These are phyloP conservation scores for Carex littledalei DNA, from an alignment of 176 grass and related monocot species.

Conservation along the genomic window DNA sequence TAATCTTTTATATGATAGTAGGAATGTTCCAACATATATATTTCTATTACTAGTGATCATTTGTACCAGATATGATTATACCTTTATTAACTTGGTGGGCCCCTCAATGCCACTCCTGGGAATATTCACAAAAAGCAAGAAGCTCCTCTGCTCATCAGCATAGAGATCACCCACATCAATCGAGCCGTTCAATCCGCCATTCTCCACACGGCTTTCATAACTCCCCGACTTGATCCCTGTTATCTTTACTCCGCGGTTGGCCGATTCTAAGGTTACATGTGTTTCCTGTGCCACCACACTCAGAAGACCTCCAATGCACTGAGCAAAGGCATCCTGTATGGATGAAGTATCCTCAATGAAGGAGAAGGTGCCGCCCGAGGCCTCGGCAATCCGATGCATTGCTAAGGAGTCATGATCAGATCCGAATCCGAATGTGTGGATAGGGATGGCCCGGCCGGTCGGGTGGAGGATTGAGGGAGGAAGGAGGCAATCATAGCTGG, in stretches of 20 bases:
- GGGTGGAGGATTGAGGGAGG: conserved; percentile 25
- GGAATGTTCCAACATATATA: neutral
- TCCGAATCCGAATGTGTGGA: conserved; percentile 80
- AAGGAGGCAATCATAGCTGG: conserved; percentile 44
- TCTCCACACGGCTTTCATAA: conserved; percentile 41
- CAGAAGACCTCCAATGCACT: conserved; percentile 69
- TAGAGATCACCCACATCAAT: conserved; percentile 43
- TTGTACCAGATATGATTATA: neutral
- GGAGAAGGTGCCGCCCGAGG: conserved; percentile 63
- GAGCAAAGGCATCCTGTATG: conserved; percentile 72
- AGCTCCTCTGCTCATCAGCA: conserved; percentile 59
- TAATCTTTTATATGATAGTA: neutral
- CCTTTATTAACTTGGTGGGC: conserved; percentile 30
- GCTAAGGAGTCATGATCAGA: conserved; percentile 57
- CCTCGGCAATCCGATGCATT: conserved; percentile 51
- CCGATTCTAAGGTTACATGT: conserved; percentile 11
- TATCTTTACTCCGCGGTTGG: conserved; percentile 23
- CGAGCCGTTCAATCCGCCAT: conserved; percentile 22
- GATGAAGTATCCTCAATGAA: conserved; percentile 49
- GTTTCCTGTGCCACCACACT: conserved; percentile 46
- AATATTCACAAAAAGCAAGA: conserved; percentile 39
- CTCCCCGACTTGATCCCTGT: conserved; percentile 34
- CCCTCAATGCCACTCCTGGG: neutral
- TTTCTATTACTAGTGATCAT: neutral
- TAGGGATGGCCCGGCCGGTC: neutral